phyloP scores from a whole-genome alignment of 768 basidiomycete species.

The Mrakia blollopis region DNA sequence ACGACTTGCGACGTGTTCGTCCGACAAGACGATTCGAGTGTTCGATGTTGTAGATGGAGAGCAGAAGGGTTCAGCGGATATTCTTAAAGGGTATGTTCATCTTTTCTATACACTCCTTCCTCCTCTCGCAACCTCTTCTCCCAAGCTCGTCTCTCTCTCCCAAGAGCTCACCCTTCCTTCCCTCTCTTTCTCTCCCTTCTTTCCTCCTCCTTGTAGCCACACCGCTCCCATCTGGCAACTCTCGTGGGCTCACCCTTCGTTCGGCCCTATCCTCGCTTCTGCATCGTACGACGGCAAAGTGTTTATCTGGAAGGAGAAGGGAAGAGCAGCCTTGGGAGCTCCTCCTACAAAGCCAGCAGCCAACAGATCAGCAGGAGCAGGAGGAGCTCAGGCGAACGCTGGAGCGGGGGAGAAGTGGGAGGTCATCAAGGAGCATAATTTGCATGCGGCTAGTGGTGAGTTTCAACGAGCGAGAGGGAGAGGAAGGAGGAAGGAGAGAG shows the following conservation, averaged over 20 bases:
- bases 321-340: conserved; percentile 32
- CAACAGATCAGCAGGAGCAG: conserved; percentile 31
- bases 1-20: conserved; percentile 92
- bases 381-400: conserved; percentile 49
- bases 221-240: conserved; percentile 98
- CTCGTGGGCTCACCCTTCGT: conserved; percentile 97
- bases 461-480: conserved; percentile 23
- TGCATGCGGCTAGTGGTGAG: conserved; percentile 89
- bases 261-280: conserved; percentile 92
- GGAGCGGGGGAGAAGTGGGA: conserved; percentile 64
- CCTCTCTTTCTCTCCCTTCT: neutral
- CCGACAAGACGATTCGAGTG: conserved; percentile 88
- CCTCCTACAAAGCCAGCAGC: conserved; percentile 3
- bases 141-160: neutral
- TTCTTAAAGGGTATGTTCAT: conserved; percentile 44
- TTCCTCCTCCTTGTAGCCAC: conserved; percentile 55
- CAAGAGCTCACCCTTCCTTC: neutral
- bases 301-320: conserved; percentile 87
- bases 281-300: conserved; percentile 98
- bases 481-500: neutral
- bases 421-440: conserved; percentile 89
- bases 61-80: conserved; percentile 43
- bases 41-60: conserved; percentile 93
- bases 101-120: neutral
- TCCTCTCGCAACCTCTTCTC: neutral